phyloP scores from a whole-genome alignment of 2,329 filamentous ascomycete species.

The Neopestalotiopsis rosae region DNA sequence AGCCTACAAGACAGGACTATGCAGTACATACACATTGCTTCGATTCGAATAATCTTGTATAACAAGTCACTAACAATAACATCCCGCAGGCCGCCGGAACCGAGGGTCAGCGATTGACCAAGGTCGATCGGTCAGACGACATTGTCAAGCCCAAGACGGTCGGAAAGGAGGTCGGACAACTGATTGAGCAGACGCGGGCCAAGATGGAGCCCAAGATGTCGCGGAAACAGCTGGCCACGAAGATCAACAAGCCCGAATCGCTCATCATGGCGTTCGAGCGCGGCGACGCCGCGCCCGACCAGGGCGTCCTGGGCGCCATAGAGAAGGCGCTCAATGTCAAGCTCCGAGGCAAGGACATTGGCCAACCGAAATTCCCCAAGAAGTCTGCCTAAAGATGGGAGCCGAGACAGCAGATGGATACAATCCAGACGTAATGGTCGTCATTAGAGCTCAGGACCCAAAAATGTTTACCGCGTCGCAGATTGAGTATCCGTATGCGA shows the following conservation, averaged over 20 bases:
- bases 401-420: no score
- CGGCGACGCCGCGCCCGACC: slow-evolving; percentile 78
- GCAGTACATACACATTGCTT: no score
- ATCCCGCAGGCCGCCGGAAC: slow-evolving; percentile 45
- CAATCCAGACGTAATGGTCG: no score
- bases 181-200: slow-evolving; percentile 80
- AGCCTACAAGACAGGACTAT: neutral
- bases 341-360: slow-evolving; percentile 84
- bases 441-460: no score
- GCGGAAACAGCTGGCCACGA: slow-evolving; percentile 84
- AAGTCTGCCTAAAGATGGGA: slow-evolving; percentile 5
- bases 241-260: slow-evolving; percentile 84
- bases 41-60: neutral
- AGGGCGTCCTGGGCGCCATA: slow-evolving; percentile 79
- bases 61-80: neutral
- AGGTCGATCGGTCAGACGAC: slow-evolving; percentile 96
- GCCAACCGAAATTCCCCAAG: slow-evolving; percentile 74
- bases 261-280: slow-evolving; percentile 87
- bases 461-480: no score
- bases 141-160: slow-evolving; percentile 97
- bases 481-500: no score
- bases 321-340: slow-evolving; percentile 88
- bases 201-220: slow-evolving; percentile 93
- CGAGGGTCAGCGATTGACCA: slow-evolving; percentile 95
- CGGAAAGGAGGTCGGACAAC: slow-evolving; percentile 78